A percentile compares a stretch with the other conserved stretches of the same genome.
phyloP scores from a whole-genome alignment of 163 green algal species.

The Volvox carteri region DNA sequence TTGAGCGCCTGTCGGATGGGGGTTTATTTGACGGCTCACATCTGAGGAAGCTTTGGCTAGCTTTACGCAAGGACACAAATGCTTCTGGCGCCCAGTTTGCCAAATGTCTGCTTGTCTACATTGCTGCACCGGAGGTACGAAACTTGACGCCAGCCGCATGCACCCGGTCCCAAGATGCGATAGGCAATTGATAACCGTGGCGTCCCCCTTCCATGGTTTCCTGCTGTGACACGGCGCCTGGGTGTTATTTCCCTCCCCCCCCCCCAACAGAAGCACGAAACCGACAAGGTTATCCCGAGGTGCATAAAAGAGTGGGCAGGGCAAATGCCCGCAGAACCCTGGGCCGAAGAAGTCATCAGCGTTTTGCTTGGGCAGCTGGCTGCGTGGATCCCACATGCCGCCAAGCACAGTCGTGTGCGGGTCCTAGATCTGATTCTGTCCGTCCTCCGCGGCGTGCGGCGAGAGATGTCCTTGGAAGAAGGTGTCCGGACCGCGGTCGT shows the following conservation, averaged over 20 bases:
- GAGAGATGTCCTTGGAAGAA: background rate
- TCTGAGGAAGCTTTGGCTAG: slow-evolving; percentile 13
- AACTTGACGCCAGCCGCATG: too few relatives aligned
- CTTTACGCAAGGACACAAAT: background rate
- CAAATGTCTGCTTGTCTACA: background rate
- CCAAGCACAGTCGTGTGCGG: background rate
- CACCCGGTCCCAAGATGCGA: too few relatives aligned
- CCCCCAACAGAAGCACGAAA: slow-evolving; percentile 11
- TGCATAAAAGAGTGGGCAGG: background rate
- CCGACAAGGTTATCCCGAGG: slow-evolving; percentile 7
- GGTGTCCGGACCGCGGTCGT: background rate
- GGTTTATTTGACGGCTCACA: background rate
- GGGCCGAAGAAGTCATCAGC: background rate
- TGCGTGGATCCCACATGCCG: background rate
- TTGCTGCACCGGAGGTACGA: background rate
- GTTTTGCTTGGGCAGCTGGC: background rate
- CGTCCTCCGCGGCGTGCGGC: background rate
- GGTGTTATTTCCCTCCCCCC: background rate
- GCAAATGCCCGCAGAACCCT: background rate
- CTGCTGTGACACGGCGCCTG: background rate
- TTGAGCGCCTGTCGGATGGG: background rate
- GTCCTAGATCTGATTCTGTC: slow-evolving; percentile 1
- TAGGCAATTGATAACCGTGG: too few relatives aligned
- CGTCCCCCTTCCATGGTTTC: too few relatives aligned
- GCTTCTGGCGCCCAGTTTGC: background rate